These are phyloP conservation scores for Thalassiosira hispida DNA, from an alignment of 352 stramenopile genomes.

Conservation along the genomic window DNA sequence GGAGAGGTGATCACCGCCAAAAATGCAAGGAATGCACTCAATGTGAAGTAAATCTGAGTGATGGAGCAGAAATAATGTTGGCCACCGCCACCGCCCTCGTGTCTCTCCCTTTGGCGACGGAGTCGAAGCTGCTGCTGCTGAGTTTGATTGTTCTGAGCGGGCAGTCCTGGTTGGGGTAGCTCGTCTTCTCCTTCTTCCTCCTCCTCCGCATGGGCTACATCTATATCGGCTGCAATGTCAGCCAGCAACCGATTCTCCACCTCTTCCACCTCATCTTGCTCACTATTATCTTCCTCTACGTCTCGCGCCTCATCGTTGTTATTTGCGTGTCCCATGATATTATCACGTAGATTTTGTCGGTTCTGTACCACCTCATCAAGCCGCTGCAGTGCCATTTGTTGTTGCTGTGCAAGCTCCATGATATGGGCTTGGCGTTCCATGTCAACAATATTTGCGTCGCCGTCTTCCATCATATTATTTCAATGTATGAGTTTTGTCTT, in stretches of 20 bases:
- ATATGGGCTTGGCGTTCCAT: slow-evolving; percentile 11
- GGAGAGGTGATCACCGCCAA: slow-evolving; percentile 31
- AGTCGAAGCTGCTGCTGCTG: background rate
- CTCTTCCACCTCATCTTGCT: too few relatives aligned
- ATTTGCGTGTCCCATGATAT: slow-evolving; percentile 3
- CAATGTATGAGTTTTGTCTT: too few relatives aligned
- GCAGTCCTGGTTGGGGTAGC: background rate
- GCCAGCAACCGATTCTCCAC: background rate
- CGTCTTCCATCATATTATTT: slow-evolving; percentile 19
- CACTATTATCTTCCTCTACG: background rate
- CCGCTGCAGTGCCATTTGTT: slow-evolving; percentile 33
- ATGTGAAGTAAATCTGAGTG: slow-evolving; percentile 34
- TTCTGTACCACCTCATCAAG: slow-evolving; percentile 31
- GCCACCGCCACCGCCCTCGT: slow-evolving; percentile 3
- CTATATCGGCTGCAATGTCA: background rate
- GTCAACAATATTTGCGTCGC: slow-evolving; percentile 20
- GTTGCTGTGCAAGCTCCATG: slow-evolving; percentile 45
- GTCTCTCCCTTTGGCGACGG: background rate
- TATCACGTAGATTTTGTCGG: slow-evolving; percentile 18
- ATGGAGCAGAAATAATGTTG: slow-evolving; percentile 13
- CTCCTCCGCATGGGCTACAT: background rate
- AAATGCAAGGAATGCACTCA: slow-evolving; percentile 30
- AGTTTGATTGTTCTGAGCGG: background rate
- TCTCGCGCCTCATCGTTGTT: slow-evolving; percentile 1
- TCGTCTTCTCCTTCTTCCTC: slow-evolving; percentile 2